Percentiles rank a stretch among this genome's conserved stretches.
Evolutionary conservation across 768 basidiomycete species (phyloP).

Genomic region (Pluteus cervinus): DNA sequence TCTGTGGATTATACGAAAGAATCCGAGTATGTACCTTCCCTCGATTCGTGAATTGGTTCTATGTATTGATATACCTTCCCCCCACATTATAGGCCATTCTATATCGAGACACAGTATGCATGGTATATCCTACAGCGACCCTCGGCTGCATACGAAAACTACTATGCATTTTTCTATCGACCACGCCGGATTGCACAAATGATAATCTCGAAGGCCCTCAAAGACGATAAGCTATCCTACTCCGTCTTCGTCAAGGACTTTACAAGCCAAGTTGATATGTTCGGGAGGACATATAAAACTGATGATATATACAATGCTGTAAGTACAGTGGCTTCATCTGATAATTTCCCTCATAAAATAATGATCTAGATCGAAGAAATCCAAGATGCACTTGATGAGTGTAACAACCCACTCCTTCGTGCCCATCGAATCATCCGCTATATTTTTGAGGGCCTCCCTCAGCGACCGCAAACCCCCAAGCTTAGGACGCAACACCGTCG

Average conservation of each 20-base stretch:
- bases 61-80: conserved; percentile 3
- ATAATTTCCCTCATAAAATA: no score
- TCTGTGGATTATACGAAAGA: conserved; percentile 44
- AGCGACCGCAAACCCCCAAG: no score
- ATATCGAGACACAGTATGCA: conserved; percentile 56
- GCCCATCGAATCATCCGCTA: no score
- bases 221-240: conserved; percentile 23
- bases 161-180: conserved; percentile 43
- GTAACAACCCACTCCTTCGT: no score
- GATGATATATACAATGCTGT: conserved; percentile 27
- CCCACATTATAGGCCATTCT: conserved; percentile 49
- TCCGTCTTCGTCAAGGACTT: conserved; percentile 30
- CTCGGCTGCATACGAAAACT: conserved; percentile 34
- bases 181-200: conserved; percentile 47
- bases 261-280: conserved; percentile 24
- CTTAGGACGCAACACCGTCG: no score
- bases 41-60: conserved; percentile 1
- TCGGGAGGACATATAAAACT: conserved; percentile 26
- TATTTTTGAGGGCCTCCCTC: no score
- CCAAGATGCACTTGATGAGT: conserved; percentile 21
- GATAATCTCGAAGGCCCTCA: conserved; percentile 29
- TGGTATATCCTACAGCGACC: conserved; percentile 56
- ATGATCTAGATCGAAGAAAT: conserved; percentile 21
- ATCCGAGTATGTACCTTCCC: conserved; percentile 38
- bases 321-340: conserved; percentile 9